These are phyloP conservation scores for Gossypium schwendimanii DNA, from an alignment of 441 rosid species.

Conservation along the genomic window DNA sequence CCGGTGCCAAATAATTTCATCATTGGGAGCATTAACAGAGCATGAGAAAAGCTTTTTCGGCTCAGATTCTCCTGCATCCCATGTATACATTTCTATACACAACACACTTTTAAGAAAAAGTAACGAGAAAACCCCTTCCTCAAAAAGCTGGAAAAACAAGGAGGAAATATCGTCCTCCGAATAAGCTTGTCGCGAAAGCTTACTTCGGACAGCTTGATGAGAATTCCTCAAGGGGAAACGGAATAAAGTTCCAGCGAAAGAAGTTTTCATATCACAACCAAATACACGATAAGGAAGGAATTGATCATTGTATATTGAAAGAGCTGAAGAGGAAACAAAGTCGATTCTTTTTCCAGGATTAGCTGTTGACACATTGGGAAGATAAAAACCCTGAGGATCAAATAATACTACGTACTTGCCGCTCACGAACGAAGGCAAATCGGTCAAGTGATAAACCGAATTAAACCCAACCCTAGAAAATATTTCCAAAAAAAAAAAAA, in stretches of 20 bases:
- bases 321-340: slow-evolving; percentile 68
- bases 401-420: slow-evolving; percentile 78
- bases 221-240: slow-evolving; percentile 89
- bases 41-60: slow-evolving; percentile 67
- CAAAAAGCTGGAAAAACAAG: slow-evolving; percentile 73
- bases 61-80: slow-evolving; percentile 65
- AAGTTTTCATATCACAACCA: slow-evolving; percentile 80
- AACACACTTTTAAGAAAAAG: slow-evolving; percentile 81
- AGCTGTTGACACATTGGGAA: slow-evolving; percentile 80
- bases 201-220: slow-evolving; percentile 67
- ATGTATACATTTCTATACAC: slow-evolving; percentile 71
- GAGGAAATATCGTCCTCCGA: slow-evolving; percentile 50
- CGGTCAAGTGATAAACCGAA: slow-evolving; percentile 94
- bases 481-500: not conserved
- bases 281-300: slow-evolving; percentile 79
- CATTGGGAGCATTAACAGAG: slow-evolving; percentile 43
- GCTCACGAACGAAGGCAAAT: slow-evolving; percentile 94
- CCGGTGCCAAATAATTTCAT: slow-evolving; percentile 68
- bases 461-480: slow-evolving; percentile 84
- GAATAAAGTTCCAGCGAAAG: slow-evolving; percentile 73
- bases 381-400: slow-evolving; percentile 86
- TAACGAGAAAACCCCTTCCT: slow-evolving; percentile 74
- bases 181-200: slow-evolving; percentile 91
- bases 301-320: slow-evolving; percentile 63
- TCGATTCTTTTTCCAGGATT: slow-evolving; percentile 96